Conservation (phyloP, 306 rosid genomes). For the Abrus pulchellus region DNA sequence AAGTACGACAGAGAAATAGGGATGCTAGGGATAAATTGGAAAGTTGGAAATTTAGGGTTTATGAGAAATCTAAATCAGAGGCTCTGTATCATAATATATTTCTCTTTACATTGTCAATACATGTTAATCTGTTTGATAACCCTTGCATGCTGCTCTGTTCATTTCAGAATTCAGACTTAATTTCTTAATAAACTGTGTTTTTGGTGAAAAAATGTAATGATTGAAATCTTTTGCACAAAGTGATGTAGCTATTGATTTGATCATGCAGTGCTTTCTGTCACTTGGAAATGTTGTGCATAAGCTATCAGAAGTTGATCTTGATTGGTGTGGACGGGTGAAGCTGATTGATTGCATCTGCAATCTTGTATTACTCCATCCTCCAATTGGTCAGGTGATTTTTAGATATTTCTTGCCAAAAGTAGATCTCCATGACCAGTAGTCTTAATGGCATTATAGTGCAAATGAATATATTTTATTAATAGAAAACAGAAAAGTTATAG, state of each 20-base stretch:
- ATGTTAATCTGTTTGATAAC: neutral
- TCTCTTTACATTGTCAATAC: too few relatives aligned
- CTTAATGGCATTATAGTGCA: neutral
- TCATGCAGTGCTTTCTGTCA: slow-evolving; percentile 66
- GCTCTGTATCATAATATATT: neutral
- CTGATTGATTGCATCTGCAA: slow-evolving; percentile 82
- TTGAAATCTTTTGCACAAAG: neutral
- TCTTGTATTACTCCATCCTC: slow-evolving; percentile 78
- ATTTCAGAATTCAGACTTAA: neutral
- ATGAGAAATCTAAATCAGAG: neutral
- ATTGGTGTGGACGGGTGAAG: slow-evolving; percentile 89
- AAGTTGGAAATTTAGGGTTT: slow-evolving; percentile 8
- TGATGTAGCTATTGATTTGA: slow-evolving; percentile 23
- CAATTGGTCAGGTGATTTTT: slow-evolving; percentile 83
- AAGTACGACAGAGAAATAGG: neutral
- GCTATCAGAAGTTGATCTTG: slow-evolving; percentile 75
- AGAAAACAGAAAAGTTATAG: slow-evolving; percentile 28
- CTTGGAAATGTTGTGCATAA: slow-evolving; percentile 70
- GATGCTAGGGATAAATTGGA: neutral
- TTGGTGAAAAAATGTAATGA: neutral
- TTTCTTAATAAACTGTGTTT: slow-evolving; percentile 25
- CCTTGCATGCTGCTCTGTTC: slow-evolving; percentile 2
- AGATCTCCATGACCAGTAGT: slow-evolving; percentile 2
- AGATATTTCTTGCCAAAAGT: slow-evolving; percentile 6
- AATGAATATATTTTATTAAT: slow-evolving; percentile 2